Evolutionary conservation across 768 basidiomycete genomes (phyloP), one percentile per base, ranked within the genome.

Genomic region (Lactarius psammicola): DNA sequence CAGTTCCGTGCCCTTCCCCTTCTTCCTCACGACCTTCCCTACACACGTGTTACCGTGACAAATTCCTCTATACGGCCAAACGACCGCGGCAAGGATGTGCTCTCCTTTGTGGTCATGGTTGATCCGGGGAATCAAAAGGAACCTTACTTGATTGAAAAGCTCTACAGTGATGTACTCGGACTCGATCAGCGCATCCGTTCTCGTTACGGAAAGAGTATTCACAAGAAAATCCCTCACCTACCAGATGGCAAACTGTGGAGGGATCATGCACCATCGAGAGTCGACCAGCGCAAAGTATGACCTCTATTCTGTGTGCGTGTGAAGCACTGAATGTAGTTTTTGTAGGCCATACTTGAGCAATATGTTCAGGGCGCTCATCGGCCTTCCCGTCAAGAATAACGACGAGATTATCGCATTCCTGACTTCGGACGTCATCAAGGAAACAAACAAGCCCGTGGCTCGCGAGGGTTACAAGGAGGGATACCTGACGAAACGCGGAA

Each of bases 161-260:
- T 93, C 77, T 97, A 94, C 77, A 90, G 88, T 56, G 96, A 98
- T 69, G 90, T 98, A 26, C 78, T 96, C n/a, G 86, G 83, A 57
- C 79, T 99, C 46, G 97, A 99, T 73, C 83, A 87, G 67, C 83
- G 88, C 30, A 82, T 98, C 59, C 85, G 92, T 61, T 72, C 74
- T 26, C 68, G 70, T 28, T 72, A 80, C 26, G 86, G 87, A 17
- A 89, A 87, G 74, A 84, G 83, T 58, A 79, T 90, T 23, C 84
- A 81, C 51, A 95, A 94, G 80, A 91, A 85, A 77, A 87, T 98
- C 56, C 87, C 81, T 23, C 81, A 77, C 61, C 76, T 99, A 64
- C 97, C 97, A 1, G 97, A 99, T 75, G 92, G 92, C 30, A 90
- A 89, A 76, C 79, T 97, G 10, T 98, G 96, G 92, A 95, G 87